Conservation (phyloP, 208 protist genomes). For the Acanthamoeba comandoni region DNA sequence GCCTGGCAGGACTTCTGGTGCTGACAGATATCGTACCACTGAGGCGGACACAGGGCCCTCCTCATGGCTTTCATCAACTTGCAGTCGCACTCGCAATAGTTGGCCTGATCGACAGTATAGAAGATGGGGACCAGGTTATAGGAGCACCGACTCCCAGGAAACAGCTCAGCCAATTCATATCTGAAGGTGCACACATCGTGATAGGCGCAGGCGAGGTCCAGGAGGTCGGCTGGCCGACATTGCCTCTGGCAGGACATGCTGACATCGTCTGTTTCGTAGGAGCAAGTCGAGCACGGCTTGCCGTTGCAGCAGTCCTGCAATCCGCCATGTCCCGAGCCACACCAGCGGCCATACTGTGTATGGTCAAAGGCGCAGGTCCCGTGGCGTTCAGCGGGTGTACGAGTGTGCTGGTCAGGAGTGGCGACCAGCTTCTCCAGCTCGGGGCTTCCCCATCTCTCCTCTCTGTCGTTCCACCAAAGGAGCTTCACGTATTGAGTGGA, state of each 20-base stretch:
- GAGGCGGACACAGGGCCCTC: background rate
- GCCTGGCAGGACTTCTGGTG: too few species aligned
- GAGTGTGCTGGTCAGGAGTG: too few species aligned
- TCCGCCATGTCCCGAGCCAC: constrained; percentile 1
- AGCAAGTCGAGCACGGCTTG: background rate
- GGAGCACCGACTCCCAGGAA: background rate
- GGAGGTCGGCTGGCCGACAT: constrained; percentile 4
- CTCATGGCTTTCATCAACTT: background rate
- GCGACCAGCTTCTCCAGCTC: too few species aligned
- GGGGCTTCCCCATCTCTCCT: too few species aligned
- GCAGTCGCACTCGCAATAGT: constrained; percentile 1
- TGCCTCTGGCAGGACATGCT: background rate
- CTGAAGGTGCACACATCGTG: constrained; percentile 50
- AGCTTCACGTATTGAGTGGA: too few species aligned
- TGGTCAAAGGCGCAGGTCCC: too few species aligned
- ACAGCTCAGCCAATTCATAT: background rate
- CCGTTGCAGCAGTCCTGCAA: constrained; percentile 66
- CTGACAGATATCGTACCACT: too few species aligned
- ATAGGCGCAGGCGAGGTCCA: background rate
- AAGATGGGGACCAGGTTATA: background rate
- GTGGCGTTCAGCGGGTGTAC: too few species aligned
- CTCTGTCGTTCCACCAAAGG: too few species aligned
- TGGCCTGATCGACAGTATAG: background rate
- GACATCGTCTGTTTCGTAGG: background rate
- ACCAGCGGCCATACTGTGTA: constrained; percentile 28